Evolutionary conservation across 805 yeast genomes (phyloP), one percentile per base, ranked within the genome.

Genomic region (Blastobotrys robertii): DNA sequence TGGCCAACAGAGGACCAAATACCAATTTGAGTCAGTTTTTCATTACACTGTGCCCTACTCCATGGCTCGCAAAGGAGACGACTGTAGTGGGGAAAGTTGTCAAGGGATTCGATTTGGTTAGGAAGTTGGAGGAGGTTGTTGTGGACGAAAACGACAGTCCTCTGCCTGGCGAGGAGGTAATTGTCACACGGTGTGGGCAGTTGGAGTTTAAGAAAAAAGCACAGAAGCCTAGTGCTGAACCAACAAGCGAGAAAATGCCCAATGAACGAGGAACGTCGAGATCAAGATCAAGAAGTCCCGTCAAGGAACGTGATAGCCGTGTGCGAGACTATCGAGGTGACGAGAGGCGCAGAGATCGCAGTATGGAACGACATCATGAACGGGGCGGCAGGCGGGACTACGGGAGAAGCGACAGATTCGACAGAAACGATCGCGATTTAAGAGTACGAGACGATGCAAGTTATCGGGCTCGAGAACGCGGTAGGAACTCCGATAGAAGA

Each of bases 101-200:
- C 10, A 16, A 37, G 8, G 54, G 54, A 6, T 32, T 50, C 36
- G 48, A 50, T 2, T 40, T 44, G 10, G 9, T 50, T 3, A 13
- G 34, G n/a, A 37, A 41, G 3, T 37, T 52, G 25, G 43, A 37
- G 13, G 40, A 47, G 2, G 43, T 52, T 2, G 19, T 32, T 6
- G 54, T 50, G 3, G 52, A 52, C 32, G 46, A 44, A 1, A 22
- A 45, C 13, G 53, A 52, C 37, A 16, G 28, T n/a, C 56, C 56
- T 2, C 12, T 51, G 7, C 41, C 14, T 7, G 48, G 46, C 7
- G 50, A 50, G 16, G 45, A 44, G 14, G 54, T 52, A 2, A 22
- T 39, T n/a, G 49, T 52, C 13, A 35, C 42, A 4, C 35, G 53
- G 32, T 42, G 50, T 15, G 56, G 54, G 8, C 31, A 39, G 33